A percentile compares a stretch with the other conserved stretches of the same genome.
phyloP scores from a whole-genome alignment of 2,329 filamentous ascomycete species.

The Pseudogymnoascus sp. region DNA sequence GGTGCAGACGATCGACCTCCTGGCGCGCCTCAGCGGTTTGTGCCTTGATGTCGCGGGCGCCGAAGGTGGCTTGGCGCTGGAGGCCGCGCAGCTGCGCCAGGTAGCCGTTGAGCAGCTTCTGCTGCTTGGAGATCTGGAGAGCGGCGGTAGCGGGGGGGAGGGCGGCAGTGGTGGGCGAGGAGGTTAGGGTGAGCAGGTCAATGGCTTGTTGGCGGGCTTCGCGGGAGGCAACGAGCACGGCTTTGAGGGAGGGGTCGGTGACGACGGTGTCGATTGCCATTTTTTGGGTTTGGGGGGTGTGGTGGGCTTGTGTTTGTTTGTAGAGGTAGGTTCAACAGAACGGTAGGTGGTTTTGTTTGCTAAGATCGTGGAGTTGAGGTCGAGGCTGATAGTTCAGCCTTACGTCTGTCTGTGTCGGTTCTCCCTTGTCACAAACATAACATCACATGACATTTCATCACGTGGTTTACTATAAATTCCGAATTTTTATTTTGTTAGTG shows the following conservation, averaged over 20 bases:
- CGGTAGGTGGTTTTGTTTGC: constrained; percentile 1
- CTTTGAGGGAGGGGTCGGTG: constrained; percentile 56
- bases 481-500: background rate
- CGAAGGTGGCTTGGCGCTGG: constrained; percentile 74
- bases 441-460: background rate
- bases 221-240: constrained; percentile 65
- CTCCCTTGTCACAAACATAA: background rate
- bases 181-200: constrained; percentile 57
- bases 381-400: constrained; percentile 7
- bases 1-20: constrained; percentile 83
- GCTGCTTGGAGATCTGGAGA: constrained; percentile 61
- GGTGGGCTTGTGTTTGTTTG: background rate
- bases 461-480: background rate
- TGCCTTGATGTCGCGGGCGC: constrained; percentile 77
- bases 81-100: constrained; percentile 74
- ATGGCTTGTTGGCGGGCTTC: constrained; percentile 67
- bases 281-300: background rate
- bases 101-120: constrained; percentile 73
- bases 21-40: constrained; percentile 79
- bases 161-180: constrained; percentile 39
- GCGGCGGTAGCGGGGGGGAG: constrained; percentile 42
- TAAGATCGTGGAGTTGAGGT: background rate
- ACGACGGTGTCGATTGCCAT: constrained; percentile 55
- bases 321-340: background rate
- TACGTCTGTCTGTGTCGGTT: background rate